These are phyloP conservation scores for Aaosphaeria pasadenensis DNA, from an alignment of 2,329 filamentous ascomycete species.

Conservation along the genomic window DNA sequence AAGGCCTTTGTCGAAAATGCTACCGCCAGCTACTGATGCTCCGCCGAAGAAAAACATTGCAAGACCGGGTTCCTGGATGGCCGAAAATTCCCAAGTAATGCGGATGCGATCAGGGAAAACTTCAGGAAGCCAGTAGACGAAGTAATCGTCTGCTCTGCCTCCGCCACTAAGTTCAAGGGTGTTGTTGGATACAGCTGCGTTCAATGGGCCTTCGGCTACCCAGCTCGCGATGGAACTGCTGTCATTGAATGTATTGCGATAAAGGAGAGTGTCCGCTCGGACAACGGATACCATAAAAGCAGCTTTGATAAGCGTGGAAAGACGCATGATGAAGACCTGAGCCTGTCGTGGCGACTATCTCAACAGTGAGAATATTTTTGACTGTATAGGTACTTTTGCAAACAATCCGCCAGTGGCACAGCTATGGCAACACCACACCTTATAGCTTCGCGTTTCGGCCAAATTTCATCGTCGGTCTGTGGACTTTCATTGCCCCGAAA, in stretches of 20 bases:
- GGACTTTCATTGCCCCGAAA: no score
- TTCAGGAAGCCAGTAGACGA: slow-evolving; percentile 33
- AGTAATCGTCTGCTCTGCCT: slow-evolving; percentile 23
- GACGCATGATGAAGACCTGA: no score
- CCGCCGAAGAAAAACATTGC: slow-evolving; percentile 37
- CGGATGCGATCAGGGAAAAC: slow-evolving; percentile 30
- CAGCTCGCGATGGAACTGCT: slow-evolving; percentile 24
- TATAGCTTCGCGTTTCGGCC: no score
- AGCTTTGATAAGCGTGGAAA: no score
- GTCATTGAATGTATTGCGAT: slow-evolving; percentile 27
- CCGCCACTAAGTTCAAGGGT: slow-evolving; percentile 26
- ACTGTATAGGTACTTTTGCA: no score
- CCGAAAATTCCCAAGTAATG: slow-evolving; percentile 32
- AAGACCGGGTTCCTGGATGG: slow-evolving; percentile 27
- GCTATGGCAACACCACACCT: no score
- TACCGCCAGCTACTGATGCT: slow-evolving; percentile 18
- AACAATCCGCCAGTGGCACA: no score
- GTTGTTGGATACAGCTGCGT: slow-evolving; percentile 18
- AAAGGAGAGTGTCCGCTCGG: slow-evolving; percentile 29
- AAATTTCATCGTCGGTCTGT: no score
- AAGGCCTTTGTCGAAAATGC: slow-evolving; percentile 26
- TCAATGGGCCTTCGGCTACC: slow-evolving; percentile 30
- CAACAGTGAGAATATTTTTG: no score
- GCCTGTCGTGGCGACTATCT: no score
- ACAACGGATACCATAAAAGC: no score